phyloP scores from a whole-genome alignment of 345 rosid genomes.

The Geranium brycei region DNA sequence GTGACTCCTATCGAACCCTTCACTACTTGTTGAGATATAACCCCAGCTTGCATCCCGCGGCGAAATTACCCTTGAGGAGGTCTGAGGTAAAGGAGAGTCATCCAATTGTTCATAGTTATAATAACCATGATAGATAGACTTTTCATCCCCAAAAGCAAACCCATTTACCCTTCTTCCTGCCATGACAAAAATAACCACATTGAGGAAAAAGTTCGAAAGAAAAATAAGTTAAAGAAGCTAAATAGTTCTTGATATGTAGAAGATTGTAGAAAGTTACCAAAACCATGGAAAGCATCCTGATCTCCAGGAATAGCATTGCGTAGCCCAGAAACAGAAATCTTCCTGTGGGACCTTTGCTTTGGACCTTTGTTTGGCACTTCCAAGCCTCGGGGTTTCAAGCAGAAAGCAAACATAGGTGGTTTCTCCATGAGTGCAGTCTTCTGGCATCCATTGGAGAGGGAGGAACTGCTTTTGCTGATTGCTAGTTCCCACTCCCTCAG shows the following conservation, averaged over 20 bases:
- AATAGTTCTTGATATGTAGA: no score
- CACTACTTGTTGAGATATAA: slow-evolving; percentile 26
- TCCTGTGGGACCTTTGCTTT: slow-evolving; percentile 75
- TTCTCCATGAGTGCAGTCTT: slow-evolving; percentile 43
- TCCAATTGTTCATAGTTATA: slow-evolving; percentile 45
- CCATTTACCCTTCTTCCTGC: slow-evolving; percentile 73
- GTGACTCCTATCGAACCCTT: slow-evolving; percentile 39
- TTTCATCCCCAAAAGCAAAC: slow-evolving; percentile 59
- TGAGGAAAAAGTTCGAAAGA: slow-evolving; percentile 1
- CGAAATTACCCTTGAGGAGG: slow-evolving; percentile 34
- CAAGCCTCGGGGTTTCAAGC: slow-evolving; percentile 91
- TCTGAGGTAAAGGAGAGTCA: slow-evolving; percentile 38
- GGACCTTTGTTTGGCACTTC: slow-evolving; percentile 83
- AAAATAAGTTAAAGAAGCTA: background rate
- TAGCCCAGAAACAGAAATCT: slow-evolving; percentile 49
- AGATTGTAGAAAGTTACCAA: slow-evolving; percentile 20
- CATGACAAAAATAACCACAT: slow-evolving; percentile 14
- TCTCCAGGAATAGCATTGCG: slow-evolving; percentile 36
- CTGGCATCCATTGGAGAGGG: slow-evolving; percentile 33
- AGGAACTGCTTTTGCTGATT: slow-evolving; percentile 30
- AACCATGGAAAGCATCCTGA: slow-evolving; percentile 40
- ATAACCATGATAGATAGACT: slow-evolving; percentile 29
- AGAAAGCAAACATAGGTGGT: slow-evolving; percentile 93
- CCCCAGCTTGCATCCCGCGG: slow-evolving; percentile 33
- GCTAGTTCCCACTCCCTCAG: slow-evolving; percentile 71